Conservation (phyloP, 179 eudicot genomes). For the Dionaea muscipula region DNA sequence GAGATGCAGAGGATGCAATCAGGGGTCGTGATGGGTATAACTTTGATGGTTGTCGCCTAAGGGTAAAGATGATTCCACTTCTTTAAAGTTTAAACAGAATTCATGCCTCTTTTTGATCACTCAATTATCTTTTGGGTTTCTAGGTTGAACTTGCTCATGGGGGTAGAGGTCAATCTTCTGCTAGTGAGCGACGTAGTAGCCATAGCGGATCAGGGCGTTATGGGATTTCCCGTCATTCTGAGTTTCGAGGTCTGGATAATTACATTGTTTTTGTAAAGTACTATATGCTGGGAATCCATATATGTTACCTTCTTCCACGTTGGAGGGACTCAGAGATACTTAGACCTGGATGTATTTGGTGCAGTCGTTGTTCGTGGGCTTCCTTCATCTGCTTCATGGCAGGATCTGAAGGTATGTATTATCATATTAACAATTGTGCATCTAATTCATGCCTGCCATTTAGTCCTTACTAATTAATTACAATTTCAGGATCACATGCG, state of each 20-base stretch:
- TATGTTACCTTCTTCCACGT: neutral
- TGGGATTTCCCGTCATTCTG: conserved; percentile 76
- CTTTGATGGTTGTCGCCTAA: conserved; percentile 83
- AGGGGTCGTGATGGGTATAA: conserved; percentile 98
- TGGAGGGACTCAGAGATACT: neutral
- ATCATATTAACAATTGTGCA: neutral
- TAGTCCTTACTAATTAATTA: conserved; percentile 2
- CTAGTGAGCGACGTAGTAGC: conserved; percentile 62
- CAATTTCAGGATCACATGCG: conserved; percentile 92
- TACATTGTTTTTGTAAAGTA: too few species aligned
- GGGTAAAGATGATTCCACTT: conserved; percentile 36
- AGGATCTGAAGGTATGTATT: conserved; percentile 70
- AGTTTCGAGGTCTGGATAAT: conserved; percentile 51
- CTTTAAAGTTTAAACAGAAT: conserved; percentile 1
- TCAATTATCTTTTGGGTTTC: conserved; percentile 5
- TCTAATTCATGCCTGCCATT: neutral
- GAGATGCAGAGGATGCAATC: conserved; percentile 97
- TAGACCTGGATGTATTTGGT: conserved; percentile 6
- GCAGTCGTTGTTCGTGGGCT: conserved; percentile 90
- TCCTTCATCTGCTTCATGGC: conserved; percentile 99
- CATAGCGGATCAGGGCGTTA: conserved; percentile 36
- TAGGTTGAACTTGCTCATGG: conserved; percentile 99
- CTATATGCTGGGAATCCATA: neutral
- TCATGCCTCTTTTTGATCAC: conserved; percentile 1
- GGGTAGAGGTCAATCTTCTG: conserved; percentile 74